Evolutionary conservation across 1,284 basidiomycete genomes (phyloP), one percentile per base, ranked within the genome.

Genomic region (Kalmanozyma brasiliensis): DNA sequence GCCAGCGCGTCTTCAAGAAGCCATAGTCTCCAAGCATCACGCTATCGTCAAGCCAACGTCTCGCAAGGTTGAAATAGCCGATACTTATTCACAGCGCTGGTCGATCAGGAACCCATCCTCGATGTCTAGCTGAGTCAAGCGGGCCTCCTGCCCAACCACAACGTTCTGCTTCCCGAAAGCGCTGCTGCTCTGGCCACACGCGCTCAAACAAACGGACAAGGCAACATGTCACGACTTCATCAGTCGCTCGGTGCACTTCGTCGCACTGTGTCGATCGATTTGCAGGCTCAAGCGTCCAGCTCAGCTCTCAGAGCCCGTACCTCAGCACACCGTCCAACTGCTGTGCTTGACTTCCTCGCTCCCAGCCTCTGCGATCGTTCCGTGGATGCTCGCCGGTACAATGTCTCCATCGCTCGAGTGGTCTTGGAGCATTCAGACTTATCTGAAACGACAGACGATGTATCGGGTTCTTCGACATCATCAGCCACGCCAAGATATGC

Each of bases 321-420:
- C 8, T 4, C 24, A 3, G 3, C 10, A n/a, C 17, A 7, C 20
- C 34, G 19, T 4, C 11, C 23, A 0, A 17, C 47, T 8, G 22
- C 22, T 13, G 13, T 58, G 1, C 55, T 43, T 10, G 62, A 65
- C 38, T 65, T 65, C 9, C 41, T 65, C 11, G 62, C 51, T 23
- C 62, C 62, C 11, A 40, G 48, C 22, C 38, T 57, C 16, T 8
- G 19, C 3, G 43, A 29, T 6, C 19, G 2, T 3, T 16, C 45
- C 1, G 4, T 24, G 4, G 30, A 14, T 9, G 10, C 16, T 37
- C 52, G 43, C 7, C 55, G 51, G 32, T 41, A 43, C 55, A 47
- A 32, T 34, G 34, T 40, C 16, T 52, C 60, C 2, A 16, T 35
- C n/a, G 36, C 48, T 10, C 43, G 29, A n/a, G 17, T 19, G 8